Base-by-base conservation (phyloP, 1,284 basidiomycete genomes). In the Heterobasidion irregulare region DNA sequence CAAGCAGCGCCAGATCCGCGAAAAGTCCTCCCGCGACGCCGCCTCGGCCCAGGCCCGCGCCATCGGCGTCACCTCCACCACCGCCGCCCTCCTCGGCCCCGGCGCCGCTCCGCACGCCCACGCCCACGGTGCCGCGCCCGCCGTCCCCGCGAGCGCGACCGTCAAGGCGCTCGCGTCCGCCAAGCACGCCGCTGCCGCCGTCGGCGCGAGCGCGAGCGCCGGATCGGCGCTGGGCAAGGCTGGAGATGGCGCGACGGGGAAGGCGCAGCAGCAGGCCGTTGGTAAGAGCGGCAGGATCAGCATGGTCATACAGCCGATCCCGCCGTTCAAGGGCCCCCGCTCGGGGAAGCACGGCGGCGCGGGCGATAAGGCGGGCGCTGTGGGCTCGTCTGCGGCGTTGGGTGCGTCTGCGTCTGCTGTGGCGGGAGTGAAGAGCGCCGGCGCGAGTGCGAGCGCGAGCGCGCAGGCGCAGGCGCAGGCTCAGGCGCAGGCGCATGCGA, bases 281-380 rank as follows among this genome's bases (percentile, higher is more conserved):
- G 26, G 26, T 5, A 64, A 69, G 18, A 71, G 64, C 63, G 57
- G 35, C 56, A 65, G 69, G 56, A 69, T 83, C 57, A 75, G 58
- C 61, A 90, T 92, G 89, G 72, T 77, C 64, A 95, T 98, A 58
- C 89, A 93, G 62, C 67, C 86, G 53, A 99, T 99, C 63, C 96
- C 95, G 10, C 87, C 95, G 6, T 98, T 96, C 80, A 89, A 87
- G 66, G 88, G 92, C 49, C 72, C 68, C 57, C 77, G 80, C 53
- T 6, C n/a, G 47, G 9, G 15, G 47, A 16, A 63, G 65, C 15
- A 62, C 64, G 2, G 62, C 63, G 45, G 38, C 51, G 61, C 64
- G 69, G 52, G 57, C 62, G 13, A 48, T 60, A 32, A 68, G 13
- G 62, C 62, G 46, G 62, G 68, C 32, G 58, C 66, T n/a, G n/a